Conservation (phyloP, 148 eudicot species). For the Agrostemma githago region DNA sequence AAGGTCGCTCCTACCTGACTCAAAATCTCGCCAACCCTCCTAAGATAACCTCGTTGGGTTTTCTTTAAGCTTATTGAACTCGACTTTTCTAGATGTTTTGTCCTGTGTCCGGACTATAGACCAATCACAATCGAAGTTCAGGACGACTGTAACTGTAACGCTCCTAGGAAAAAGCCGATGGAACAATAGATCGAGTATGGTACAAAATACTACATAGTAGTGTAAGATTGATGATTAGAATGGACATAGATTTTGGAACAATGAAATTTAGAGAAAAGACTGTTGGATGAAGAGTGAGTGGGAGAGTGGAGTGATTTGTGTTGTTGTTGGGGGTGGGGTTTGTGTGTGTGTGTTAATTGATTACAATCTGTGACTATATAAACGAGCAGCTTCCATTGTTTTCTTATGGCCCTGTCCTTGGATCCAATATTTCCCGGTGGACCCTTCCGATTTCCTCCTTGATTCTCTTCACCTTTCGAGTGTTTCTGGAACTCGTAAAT, state of each 20-base stretch:
- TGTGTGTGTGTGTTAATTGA: constrained; percentile 23
- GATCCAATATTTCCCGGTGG: constrained; percentile 35
- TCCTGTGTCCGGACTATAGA: too few species aligned
- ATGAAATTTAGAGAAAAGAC: not conserved
- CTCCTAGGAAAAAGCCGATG: not conserved
- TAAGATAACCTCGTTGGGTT: too few species aligned
- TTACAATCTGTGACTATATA: constrained; percentile 31
- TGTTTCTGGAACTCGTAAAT: not conserved
- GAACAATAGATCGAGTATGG: too few species aligned
- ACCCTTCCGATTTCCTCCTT: constrained; percentile 38
- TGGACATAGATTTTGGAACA: not conserved
- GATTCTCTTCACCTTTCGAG: constrained; percentile 28
- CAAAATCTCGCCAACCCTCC: too few species aligned
- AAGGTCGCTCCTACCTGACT: too few species aligned
- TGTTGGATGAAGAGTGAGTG: constrained; percentile 9
- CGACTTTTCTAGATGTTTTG: too few species aligned
- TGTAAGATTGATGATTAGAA: constrained; percentile 12
- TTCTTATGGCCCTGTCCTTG: constrained; percentile 45
- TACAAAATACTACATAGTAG: too few species aligned
- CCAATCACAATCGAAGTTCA: not conserved
- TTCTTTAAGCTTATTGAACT: too few species aligned
- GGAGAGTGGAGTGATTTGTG: constrained; percentile 28
- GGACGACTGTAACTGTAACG: not conserved
- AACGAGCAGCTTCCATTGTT: constrained; percentile 38
- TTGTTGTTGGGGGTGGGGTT: constrained; percentile 29